Evolutionary conservation across 768 basidiomycete genomes (phyloP).

Genomic region (Auricularia cornea): DNA sequence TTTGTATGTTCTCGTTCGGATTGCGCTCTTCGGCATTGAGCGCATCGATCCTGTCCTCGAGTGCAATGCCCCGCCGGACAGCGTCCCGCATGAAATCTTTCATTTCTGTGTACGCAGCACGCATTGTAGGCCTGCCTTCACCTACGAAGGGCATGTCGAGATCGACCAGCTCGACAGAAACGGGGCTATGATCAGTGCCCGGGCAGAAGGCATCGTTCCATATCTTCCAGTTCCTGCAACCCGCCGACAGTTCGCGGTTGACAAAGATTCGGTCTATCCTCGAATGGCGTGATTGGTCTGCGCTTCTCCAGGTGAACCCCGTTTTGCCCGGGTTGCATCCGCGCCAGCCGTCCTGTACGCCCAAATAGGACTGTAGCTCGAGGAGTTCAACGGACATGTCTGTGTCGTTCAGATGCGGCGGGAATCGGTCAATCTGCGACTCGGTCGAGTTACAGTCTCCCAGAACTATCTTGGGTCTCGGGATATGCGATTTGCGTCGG

Average conservation of each 20-base stretch:
- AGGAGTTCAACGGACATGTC: not conserved
- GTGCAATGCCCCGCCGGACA: not conserved
- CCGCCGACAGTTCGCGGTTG: not conserved
- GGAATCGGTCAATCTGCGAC: conserved; percentile 12
- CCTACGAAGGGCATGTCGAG: not conserved
- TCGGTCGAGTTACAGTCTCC: conserved; percentile 17
- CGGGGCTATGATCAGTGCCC: not conserved
- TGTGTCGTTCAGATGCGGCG: not conserved
- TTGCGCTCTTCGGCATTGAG: not conserved
- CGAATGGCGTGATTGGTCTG: not conserved
- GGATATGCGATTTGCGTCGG: not conserved
- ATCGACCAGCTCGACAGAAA: not conserved
- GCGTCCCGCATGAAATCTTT: not conserved
- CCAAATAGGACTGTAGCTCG: not conserved
- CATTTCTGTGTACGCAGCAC: not conserved
- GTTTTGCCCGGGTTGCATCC: not conserved
- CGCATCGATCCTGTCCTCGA: not conserved
- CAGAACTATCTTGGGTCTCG: conserved; percentile 8
- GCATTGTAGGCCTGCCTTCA: not conserved
- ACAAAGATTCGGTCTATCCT: not conserved
- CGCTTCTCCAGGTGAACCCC: not conserved
- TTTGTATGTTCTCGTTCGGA: not conserved
- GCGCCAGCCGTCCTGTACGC: not conserved
- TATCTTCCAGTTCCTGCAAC: not conserved
- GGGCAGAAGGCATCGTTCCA: not conserved